Base-by-base conservation (phyloP, 768 basidiomycete genomes). In the Kockovaella imperatae region DNA sequence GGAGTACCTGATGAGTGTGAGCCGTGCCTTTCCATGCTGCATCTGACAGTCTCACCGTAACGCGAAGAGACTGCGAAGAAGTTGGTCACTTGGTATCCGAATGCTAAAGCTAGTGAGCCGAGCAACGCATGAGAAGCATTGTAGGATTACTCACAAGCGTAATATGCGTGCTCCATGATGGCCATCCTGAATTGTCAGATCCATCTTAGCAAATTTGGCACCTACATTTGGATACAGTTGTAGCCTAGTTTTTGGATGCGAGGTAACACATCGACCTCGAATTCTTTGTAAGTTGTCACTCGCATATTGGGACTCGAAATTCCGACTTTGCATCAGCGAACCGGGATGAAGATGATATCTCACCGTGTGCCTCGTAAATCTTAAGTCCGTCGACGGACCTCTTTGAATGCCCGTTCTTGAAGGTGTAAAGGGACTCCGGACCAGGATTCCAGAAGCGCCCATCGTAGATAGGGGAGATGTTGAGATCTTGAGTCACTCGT, bases 381-480 rank as follows among this genome's bases (percentile, higher is more conserved):
- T 83, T 82, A 29, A 73, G 43, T 10, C 62, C 60, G n/a, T 62
- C 57, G 35, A 82, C 68, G 29, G 82, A 77, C 15, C 74, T 73
- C 11, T 84, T 83, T 50, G 81, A 79, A 41, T 66, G 62, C 8
- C 59, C 62, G 67, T 96, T 76, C 68, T 88, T 93, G 75, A 93
- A 93, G 24, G 76, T 74, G 75, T 96, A 95, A 40, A 66, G 74
- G 54, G 86, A 74, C 21, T 77, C 73, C 32, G 74, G 63, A 17
- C 87, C 83, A 1, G 95, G 95, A 69, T 97, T 96, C 95, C 95
- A 99, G 73, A 99, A 95, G n/a, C 87, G 82, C 17, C 88, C 87
- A 52, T 99, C 95, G 70, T 93, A 99, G 5, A 86, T 78, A 13
- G 89, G 86, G 15, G 95, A 97, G 35, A 87, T 80, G 40, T 73